These are phyloP conservation scores for Leccinum longicurvipes DNA, from an alignment of 768 basidiomycete genomes.

Conservation along the genomic window DNA sequence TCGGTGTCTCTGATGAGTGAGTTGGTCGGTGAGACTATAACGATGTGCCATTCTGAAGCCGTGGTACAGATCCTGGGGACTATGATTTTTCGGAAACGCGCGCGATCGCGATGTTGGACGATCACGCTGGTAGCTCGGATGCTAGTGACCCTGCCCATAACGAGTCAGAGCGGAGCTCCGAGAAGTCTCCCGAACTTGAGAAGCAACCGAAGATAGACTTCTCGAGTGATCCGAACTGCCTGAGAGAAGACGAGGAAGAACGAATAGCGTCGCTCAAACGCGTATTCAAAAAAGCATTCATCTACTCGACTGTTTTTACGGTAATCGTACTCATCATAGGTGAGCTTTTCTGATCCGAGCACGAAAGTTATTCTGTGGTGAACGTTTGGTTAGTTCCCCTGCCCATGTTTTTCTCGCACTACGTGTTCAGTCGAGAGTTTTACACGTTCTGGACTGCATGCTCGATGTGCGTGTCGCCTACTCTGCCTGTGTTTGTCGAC, in stretches of 20 bases:
- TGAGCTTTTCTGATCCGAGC: conserved; percentile 2
- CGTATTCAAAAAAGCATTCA: conserved; percentile 33
- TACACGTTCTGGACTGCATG: conserved; percentile 38
- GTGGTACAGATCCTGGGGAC: conserved; percentile 29
- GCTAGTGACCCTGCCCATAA: background rate
- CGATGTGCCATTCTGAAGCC: background rate
- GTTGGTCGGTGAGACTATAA: background rate
- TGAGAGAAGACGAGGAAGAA: conserved; percentile 4
- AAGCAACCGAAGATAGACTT: conserved; percentile 7
- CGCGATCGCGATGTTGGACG: conserved; percentile 32
- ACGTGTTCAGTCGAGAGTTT: conserved; percentile 35
- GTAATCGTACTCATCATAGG: conserved; percentile 35
- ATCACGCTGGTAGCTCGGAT: background rate
- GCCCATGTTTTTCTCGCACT: conserved; percentile 39
- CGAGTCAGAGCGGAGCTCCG: background rate
- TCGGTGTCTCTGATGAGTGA: conserved; percentile 35
- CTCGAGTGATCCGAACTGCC: background rate
- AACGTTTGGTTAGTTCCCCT: conserved; percentile 30
- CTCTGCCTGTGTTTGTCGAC: background rate
- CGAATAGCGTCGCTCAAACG: conserved; percentile 19
- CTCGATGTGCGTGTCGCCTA: conserved; percentile 31
- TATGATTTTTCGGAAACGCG: conserved; percentile 39
- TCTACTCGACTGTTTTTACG: conserved; percentile 34
- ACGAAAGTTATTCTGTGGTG: background rate
- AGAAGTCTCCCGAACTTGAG: conserved; percentile 14